phyloP scores from a whole-genome alignment of 2,329 filamentous ascomycete genomes.

The Venturia pyrina region DNA sequence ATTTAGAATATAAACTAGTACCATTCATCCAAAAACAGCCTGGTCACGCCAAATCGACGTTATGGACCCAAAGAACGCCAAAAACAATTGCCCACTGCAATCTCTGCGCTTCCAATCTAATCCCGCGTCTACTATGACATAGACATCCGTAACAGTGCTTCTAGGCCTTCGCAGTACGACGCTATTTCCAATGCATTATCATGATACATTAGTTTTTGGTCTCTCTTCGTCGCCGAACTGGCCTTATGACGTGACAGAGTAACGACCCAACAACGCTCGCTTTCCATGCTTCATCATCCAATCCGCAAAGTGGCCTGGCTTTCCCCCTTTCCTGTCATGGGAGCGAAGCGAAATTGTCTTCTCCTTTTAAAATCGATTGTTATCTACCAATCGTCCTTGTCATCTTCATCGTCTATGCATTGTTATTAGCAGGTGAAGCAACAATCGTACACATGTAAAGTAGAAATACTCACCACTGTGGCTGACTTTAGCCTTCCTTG shows the following conservation, averaged over 20 bases:
- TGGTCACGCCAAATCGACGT: neutral
- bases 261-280: neutral
- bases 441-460: conserved; percentile 13
- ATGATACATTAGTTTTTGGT: neutral
- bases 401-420: conserved; percentile 59
- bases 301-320: neutral
- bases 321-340: neutral
- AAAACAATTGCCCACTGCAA: neutral
- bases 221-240: neutral
- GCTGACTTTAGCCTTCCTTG: conserved; percentile 86
- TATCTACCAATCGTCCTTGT: conserved; percentile 64
- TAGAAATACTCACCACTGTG: conserved; percentile 64
- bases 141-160: neutral
- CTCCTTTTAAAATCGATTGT: neutral
- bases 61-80: neutral
- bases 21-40: neutral
- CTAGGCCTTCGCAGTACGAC: neutral
- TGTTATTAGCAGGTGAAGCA: conserved; percentile 20
- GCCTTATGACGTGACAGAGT: neutral
- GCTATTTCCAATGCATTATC: neutral
- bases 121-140: neutral
- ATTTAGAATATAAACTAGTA: neutral
- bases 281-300: neutral
- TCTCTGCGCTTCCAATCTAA: neutral
- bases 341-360: neutral